phyloP scores from a whole-genome alignment of 73 alveolate genomes.

The Paramecium primaurelia region DNA sequence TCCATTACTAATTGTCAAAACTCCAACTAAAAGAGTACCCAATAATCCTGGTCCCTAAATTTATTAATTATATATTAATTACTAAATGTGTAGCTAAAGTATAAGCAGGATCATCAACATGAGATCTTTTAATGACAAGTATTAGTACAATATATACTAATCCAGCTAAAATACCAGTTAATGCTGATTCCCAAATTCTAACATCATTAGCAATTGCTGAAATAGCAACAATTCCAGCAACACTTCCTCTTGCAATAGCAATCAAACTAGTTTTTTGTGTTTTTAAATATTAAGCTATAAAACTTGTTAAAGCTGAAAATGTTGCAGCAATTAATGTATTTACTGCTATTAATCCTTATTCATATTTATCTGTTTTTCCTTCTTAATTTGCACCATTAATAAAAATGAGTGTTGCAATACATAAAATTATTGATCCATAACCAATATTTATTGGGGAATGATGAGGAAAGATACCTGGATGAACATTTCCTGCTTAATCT shows the following conservation, averaged over 20 bases:
- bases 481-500: not conserved
- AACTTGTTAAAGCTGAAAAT: not conserved
- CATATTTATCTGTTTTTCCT: not conserved
- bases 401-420: not conserved
- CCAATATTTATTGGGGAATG: not conserved
- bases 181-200: constrained; percentile 6
- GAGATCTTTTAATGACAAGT: not conserved
- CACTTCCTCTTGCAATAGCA: constrained; percentile 12
- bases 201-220: not conserved
- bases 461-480: constrained; percentile 22
- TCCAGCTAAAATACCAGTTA: not conserved
- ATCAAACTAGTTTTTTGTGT: not conserved
- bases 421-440: not conserved
- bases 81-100: not conserved
- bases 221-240: constrained; percentile 31
- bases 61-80: not conserved
- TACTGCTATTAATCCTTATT: not conserved
- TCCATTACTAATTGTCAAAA: not conserved
- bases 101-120: constrained; percentile 37
- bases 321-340: not conserved
- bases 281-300: not conserved
- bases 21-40: not conserved
- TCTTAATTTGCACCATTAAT: not conserved
- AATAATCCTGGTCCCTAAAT: constrained; percentile 32
- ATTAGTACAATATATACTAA: not conserved